Percentiles rank a stretch among this genome's conserved stretches.
phyloP scores from a whole-genome alignment of 495 filamentous ascomycete species.

The Penicillium alfredii region DNA sequence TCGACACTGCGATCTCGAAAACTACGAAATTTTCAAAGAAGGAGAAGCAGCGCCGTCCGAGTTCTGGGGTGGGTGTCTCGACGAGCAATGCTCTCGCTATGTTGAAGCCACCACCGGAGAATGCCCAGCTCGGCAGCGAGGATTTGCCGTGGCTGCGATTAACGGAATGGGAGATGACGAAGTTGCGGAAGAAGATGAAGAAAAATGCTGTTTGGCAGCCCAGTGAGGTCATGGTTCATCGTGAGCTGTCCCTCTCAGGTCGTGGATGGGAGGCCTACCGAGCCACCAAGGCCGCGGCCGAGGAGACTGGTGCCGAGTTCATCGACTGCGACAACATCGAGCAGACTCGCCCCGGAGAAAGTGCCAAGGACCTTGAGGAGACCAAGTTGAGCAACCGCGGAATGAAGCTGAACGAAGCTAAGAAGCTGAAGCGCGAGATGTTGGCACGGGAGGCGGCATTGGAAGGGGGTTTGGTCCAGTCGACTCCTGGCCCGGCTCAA shows the following conservation, averaged over 20 bases:
- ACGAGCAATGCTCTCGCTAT: conserved; percentile 76
- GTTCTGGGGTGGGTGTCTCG: conserved; percentile 53
- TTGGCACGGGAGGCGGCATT: conserved; percentile 54
- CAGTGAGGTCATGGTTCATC: conserved; percentile 91
- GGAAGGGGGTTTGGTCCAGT: conserved; percentile 7
- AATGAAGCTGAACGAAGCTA: conserved; percentile 89
- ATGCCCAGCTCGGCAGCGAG: conserved; percentile 66
- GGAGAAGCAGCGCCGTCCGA: conserved; percentile 43
- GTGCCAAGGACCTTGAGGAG: conserved; percentile 39
- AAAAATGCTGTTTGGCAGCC: conserved; percentile 97
- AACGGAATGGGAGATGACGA: conserved; percentile 86
- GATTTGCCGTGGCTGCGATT: conserved; percentile 86
- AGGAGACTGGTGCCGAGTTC: conserved; percentile 62
- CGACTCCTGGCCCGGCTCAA: conserved; percentile 8
- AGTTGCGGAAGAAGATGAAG: conserved; percentile 93
- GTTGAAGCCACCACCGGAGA: conserved; percentile 69
- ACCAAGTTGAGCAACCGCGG: conserved; percentile 68
- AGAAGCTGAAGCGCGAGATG: conserved; percentile 79
- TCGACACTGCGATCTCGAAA: no score
- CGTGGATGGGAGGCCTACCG: conserved; percentile 74
- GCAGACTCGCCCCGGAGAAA: conserved; percentile 44
- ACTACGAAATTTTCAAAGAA: no score
- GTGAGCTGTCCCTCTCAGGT: conserved; percentile 70
- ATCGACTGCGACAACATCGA: conserved; percentile 48
- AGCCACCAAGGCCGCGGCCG: conserved; percentile 59